Evolutionary conservation across 495 filamentous ascomycete genomes (phyloP).

Genomic region (Neurospora sp.): DNA sequence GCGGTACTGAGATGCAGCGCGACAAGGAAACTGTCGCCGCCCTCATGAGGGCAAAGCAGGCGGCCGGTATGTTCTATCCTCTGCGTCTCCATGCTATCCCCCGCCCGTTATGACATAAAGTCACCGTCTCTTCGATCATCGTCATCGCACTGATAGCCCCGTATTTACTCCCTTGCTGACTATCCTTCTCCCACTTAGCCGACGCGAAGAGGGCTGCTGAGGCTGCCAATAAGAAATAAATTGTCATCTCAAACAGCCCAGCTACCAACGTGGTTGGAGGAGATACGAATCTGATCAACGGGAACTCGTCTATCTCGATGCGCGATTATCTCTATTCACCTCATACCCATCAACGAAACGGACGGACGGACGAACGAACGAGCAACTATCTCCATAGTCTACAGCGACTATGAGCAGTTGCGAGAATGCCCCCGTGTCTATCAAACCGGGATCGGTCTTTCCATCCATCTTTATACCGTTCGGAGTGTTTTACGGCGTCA

Average conservation of each 20-base stretch:
- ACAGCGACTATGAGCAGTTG: neutral
- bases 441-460: neutral
- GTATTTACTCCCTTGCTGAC: neutral
- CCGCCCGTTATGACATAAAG: neutral
- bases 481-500: neutral
- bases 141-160: neutral
- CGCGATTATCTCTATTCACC: neutral
- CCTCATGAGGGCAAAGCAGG: slow-evolving; percentile 88
- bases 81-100: neutral
- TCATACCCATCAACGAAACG: neutral
- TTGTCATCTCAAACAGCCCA: slow-evolving; percentile 14
- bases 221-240: slow-evolving; percentile 20
- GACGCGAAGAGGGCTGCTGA: slow-evolving; percentile 41
- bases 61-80: slow-evolving; percentile 48
- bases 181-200: slow-evolving; percentile 21
- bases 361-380: neutral
- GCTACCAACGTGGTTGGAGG: no score
- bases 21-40: slow-evolving; percentile 67
- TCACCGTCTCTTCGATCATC: neutral
- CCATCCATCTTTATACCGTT: neutral
- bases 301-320: neutral
- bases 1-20: slow-evolving; percentile 58
- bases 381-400: neutral
- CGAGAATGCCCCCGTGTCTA: neutral
- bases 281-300: neutral